phyloP scores from a whole-genome alignment of 495 filamentous ascomycete species.

The Neurospora sp. region DNA sequence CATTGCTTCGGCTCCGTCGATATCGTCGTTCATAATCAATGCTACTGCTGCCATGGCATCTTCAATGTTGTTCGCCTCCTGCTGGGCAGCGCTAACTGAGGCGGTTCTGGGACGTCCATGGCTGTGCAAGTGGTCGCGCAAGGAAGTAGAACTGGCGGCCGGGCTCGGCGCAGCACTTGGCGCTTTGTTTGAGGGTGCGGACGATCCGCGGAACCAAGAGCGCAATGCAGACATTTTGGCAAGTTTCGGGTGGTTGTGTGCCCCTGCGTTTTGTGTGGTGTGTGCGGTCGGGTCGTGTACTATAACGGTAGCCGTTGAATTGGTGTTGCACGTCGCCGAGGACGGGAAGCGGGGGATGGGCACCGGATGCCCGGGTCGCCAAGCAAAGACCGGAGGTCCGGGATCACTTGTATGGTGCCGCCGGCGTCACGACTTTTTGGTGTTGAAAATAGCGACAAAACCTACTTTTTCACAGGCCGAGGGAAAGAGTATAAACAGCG shows the following conservation, averaged over 20 bases:
- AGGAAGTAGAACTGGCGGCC: conserved; percentile 10
- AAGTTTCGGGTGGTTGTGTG: background rate
- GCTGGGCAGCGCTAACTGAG: conserved; percentile 9
- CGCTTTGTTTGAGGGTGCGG: conserved; percentile 13
- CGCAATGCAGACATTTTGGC: conserved; percentile 18
- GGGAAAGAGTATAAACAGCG: background rate
- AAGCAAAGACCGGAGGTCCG: background rate
- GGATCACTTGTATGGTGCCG: background rate
- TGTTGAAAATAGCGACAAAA: background rate
- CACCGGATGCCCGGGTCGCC: background rate
- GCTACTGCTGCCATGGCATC: conserved; percentile 36
- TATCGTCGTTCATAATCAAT: conserved; percentile 87
- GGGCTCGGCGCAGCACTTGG: conserved; percentile 14
- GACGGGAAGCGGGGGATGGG: background rate
- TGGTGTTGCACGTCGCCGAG: conserved; percentile 1
- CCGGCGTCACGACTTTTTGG: background rate
- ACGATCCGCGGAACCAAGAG: conserved; percentile 20
- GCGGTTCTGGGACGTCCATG: conserved; percentile 18
- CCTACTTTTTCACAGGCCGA: background rate
- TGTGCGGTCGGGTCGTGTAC: background rate
- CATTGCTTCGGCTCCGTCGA: conserved; percentile 70
- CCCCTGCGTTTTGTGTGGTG: background rate
- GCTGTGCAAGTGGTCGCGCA: background rate
- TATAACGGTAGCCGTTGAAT: background rate
- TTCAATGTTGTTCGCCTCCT: conserved; percentile 31